Evolutionary conservation across 2,329 filamentous ascomycete species (phyloP), one percentile per base, ranked within the genome.

Genomic region (Pseudogymnoascus sp.): DNA sequence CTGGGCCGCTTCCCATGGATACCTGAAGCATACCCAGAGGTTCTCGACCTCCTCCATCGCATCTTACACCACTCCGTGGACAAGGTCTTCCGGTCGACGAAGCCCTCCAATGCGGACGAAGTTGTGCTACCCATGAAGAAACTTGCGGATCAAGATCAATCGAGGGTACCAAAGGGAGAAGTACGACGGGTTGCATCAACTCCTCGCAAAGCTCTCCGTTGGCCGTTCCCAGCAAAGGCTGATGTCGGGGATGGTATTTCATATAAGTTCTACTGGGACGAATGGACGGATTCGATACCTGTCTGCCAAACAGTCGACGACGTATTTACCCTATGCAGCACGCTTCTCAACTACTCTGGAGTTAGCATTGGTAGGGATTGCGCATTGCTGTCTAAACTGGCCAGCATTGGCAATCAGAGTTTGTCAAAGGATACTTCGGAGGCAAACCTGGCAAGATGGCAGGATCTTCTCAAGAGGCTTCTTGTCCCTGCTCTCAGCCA

Each of bases 211-310:
- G 80, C 84, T 14, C 78, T 94, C 65, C 84, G 89, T 64, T 97
- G 93, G 93, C 89, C 91, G 4, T 87, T 88, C 68, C 84, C 91
- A 4, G 92, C 96, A 67, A 86, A 84, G 66, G 81, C 81, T 65
- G 90, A 94, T 69, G 85, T 84, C 25, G 86, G 86, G 60, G 90
- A 91, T 66, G 81, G 82, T n/a, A 83, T 78, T 11, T 80, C 89
- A 59, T 97, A 97, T 72, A 85, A 89, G 35, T 97, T 95, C 71
- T 99, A 99, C 73, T 97, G 94, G 86, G 91, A 96, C 62, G 94
- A 97, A 67, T 99, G 94, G 94, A 82, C 86, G 2, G 93, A 97
- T 73, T 96, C 94, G 65, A 81, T 99, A 50, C 95, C 94, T 0
- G 77, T 96, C 18, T 99, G 94, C 70, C 92, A 96, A 71, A 89